Conservation (phyloP, 1,284 basidiomycete species). For the Cerrena zonata region DNA sequence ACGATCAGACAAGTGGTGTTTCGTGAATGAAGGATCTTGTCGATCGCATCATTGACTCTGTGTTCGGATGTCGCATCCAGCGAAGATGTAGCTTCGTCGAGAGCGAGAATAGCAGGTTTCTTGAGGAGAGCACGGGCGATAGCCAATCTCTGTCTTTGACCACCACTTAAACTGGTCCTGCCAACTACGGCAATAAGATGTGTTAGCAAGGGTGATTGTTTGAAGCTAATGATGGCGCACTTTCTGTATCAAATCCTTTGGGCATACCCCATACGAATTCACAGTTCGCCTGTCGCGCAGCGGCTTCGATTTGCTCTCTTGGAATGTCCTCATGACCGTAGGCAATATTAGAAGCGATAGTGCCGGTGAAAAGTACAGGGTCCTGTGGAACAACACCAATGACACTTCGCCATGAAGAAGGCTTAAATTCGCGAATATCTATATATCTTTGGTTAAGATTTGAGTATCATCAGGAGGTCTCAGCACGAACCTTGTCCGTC, state of each 20-base stretch:
- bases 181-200: slow-evolving; percentile 47
- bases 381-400: slow-evolving; percentile 87
- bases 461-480: slow-evolving; percentile 1
- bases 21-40: slow-evolving; percentile 61
- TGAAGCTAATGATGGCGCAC: slow-evolving; percentile 37
- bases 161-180: slow-evolving; percentile 68
- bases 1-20: slow-evolving; percentile 16
- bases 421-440: slow-evolving; percentile 82
- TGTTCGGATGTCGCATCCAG: slow-evolving; percentile 88
- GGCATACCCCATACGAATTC: slow-evolving; percentile 93
- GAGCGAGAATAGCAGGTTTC: slow-evolving; percentile 74
- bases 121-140: slow-evolving; percentile 81
- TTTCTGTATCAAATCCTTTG: slow-evolving; percentile 73
- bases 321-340: slow-evolving; percentile 77
- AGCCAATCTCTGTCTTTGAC: slow-evolving; percentile 57
- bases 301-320: slow-evolving; percentile 78
- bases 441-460: slow-evolving; percentile 1
- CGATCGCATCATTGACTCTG: slow-evolving; percentile 83
- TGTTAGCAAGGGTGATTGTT: slow-evolving; percentile 18
- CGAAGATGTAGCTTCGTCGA: slow-evolving; percentile 82
- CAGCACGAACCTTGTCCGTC: slow-evolving; percentile 69
- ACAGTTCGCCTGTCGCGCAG: slow-evolving; percentile 88
- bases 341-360: slow-evolving; percentile 88
- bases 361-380: slow-evolving; percentile 78
- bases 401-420: slow-evolving; percentile 78